Conservation (phyloP, 225 moss, liverwort and hornwort species). For the Lunularia cruciata region DNA sequence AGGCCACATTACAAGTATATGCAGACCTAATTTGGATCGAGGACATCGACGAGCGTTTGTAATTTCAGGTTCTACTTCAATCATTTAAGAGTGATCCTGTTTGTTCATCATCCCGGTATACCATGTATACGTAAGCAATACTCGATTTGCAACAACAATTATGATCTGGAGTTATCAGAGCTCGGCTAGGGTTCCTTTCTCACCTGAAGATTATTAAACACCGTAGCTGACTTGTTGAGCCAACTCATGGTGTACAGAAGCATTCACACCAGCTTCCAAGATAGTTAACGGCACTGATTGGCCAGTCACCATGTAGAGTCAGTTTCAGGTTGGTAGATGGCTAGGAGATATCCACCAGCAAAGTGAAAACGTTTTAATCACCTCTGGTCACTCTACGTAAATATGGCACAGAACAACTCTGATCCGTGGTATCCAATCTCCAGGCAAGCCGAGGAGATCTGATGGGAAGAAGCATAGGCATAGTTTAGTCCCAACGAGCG, state of each 20-base stretch:
- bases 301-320: constrained; percentile 1
- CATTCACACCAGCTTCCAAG: neutral
- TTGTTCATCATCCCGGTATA: too few species aligned
- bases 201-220: neutral
- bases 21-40: too few species aligned
- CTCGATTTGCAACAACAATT: neutral
- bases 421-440: neutral
- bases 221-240: neutral
- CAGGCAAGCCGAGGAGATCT: neutral
- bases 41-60: too few species aligned
- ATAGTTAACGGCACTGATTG: neutral
- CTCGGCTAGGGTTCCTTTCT: neutral
- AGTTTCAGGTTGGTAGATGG: neutral
- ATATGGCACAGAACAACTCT: neutral
- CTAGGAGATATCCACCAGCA: neutral
- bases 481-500: neutral
- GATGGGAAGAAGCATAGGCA: neutral
- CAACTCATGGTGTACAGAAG: neutral
- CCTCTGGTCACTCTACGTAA: neutral
- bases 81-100: too few species aligned
- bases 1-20: too few species aligned
- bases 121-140: too few species aligned
- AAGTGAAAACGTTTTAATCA: neutral
- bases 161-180: neutral
- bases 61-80: too few species aligned